Base-by-base conservation (phyloP, 345 rosid genomes). In the Pelargonium nanum region DNA sequence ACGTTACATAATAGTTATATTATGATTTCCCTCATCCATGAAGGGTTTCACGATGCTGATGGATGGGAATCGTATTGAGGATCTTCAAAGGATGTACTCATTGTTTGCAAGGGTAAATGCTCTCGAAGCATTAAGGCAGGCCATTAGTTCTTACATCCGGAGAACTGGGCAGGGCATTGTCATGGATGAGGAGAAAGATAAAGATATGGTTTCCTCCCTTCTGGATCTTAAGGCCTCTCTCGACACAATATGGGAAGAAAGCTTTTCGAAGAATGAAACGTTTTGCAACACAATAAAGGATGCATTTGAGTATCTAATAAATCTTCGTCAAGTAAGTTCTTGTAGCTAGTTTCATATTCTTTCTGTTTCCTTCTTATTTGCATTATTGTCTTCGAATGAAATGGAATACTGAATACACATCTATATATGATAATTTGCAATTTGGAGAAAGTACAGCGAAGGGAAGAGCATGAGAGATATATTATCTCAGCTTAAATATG, bases 101-200 rank as follows among this genome's bases (percentile, higher is more conserved):
- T 72, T 93, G 64, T 83, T 87, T 75, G 73, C 81, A 16, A 83
- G 97, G 76, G 95, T 90, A 64, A 87, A 78, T 65, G 77, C 89
- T 50, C 92, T 93, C 61, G 99, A 93, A 74, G 75, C 90, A 50
- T 70, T 93, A 55, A 81, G 97, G 72, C 96, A 81, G 71, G 89
- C 89, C 32, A 80, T 93, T 55, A 88, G 83, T 63, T 69, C 80
- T n/a, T 89, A 87, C 69, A 81, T 86, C 32, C 86, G 96, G 57
- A 80, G 77, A 83, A 83, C 89, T 44, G 99, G 96, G 63, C 87
- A 89, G 70, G 76, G 82, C 65, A 74, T 84, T 51, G 82, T 89
- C 68, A 81, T 90, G 97, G 97, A 93, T 79, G 99, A 93, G 73
- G 99, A 93, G 77, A 93, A 89, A 72, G 99, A 93, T 71, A 93